Conservation (phyloP, 352 stramenopile genomes). For the Plasmopara halstedii region DNA sequence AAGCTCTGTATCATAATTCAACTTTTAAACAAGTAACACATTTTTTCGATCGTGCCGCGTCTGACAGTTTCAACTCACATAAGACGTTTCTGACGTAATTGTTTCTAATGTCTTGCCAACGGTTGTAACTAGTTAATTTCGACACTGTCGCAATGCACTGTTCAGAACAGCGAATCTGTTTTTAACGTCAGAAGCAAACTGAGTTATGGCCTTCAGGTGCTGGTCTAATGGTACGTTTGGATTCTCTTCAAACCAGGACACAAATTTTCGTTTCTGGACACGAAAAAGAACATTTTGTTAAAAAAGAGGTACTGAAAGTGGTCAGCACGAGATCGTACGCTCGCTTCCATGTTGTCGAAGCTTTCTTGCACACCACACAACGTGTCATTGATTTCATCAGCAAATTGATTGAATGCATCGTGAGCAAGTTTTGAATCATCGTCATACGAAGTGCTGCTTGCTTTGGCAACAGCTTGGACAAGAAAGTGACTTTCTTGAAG, state of each 20-base stretch:
- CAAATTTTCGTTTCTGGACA: slow-evolving; percentile 12
- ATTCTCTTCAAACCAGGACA: slow-evolving; percentile 21
- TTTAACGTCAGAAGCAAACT: slow-evolving; percentile 15
- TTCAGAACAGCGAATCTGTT: slow-evolving; percentile 1
- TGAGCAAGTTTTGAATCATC: slow-evolving; percentile 5
- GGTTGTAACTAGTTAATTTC: background rate
- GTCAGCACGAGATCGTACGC: slow-evolving; percentile 7
- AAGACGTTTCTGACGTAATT: slow-evolving; percentile 10
- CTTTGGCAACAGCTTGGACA: slow-evolving; percentile 5
- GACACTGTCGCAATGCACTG: background rate
- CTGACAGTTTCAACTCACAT: background rate
- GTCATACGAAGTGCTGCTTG: background rate
- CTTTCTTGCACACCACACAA: slow-evolving; percentile 10
- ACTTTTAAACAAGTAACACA: slow-evolving; percentile 14
- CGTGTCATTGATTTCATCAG: slow-evolving; percentile 15
- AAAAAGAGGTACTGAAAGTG: background rate
- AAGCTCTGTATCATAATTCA: slow-evolving; percentile 16
- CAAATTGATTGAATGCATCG: slow-evolving; percentile 16
- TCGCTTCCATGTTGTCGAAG: slow-evolving; percentile 16
- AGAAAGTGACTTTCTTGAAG: slow-evolving; percentile 13
- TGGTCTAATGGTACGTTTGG: slow-evolving; percentile 6
- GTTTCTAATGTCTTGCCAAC: slow-evolving; percentile 4
- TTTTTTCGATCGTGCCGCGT: slow-evolving; percentile 6
- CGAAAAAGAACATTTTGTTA: background rate
- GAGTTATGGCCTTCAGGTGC: slow-evolving; percentile 13